These are phyloP conservation scores for Stipa capillata DNA, from an alignment of 176 grass and related monocot species.

Conservation along the genomic window DNA sequence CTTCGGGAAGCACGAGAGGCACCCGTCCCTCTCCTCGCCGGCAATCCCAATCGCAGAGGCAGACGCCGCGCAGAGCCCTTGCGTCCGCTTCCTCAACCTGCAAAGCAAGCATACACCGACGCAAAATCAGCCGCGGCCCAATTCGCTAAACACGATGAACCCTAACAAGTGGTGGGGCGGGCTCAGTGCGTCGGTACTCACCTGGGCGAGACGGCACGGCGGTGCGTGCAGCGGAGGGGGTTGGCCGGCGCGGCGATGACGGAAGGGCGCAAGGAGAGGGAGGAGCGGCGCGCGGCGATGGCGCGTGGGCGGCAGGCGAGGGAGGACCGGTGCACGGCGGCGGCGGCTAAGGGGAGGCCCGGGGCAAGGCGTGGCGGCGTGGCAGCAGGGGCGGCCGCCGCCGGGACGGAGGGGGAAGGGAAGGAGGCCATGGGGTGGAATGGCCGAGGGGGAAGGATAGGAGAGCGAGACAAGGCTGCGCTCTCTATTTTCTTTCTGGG, in stretches of 20 bases:
- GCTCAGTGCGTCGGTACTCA: background rate
- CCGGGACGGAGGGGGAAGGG: constrained; percentile 23
- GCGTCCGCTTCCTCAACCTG: constrained; percentile 33
- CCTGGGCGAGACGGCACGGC: constrained; percentile 21
- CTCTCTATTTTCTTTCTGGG: background rate
- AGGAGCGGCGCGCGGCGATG: background rate
- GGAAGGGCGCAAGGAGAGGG: background rate
- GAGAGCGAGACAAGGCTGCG: constrained; percentile 9
- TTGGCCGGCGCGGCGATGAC: background rate
- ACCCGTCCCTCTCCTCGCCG: constrained; percentile 18
- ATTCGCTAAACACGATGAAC: background rate
- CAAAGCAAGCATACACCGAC: background rate
- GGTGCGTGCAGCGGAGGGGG: constrained; percentile 32
- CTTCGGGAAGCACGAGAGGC: constrained; percentile 46
- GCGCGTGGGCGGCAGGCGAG: constrained; percentile 1
- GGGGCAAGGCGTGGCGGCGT: constrained; percentile 30
- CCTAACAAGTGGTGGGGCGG: background rate
- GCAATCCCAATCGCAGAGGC: background rate
- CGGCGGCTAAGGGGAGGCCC: constrained; percentile 19
- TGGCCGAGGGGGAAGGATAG: constrained; percentile 29
- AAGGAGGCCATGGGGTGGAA: constrained; percentile 33
- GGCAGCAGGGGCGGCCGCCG: constrained; percentile 16
- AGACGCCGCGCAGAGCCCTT: background rate
- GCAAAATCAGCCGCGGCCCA: constrained; percentile 7
- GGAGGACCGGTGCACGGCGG: constrained; percentile 4